Percentiles rank a stretch among this genome's conserved stretches.
phyloP scores from a whole-genome alignment of 768 basidiomycete species.

The Trametes meyenii region DNA sequence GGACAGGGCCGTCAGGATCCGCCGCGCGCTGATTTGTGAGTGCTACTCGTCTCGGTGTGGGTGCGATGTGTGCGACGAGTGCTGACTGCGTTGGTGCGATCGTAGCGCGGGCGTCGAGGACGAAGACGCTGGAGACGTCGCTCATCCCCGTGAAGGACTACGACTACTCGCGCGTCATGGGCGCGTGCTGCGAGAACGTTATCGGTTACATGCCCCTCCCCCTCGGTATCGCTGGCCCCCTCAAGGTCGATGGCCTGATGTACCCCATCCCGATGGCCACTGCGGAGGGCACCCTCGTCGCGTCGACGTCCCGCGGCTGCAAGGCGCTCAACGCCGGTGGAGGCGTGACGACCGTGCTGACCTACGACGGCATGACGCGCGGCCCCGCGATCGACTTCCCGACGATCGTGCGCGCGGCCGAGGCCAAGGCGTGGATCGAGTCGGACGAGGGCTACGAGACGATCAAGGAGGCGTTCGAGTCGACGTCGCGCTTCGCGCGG shows the following conservation, averaged over 20 bases:
- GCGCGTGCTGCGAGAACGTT: conserved; percentile 99
- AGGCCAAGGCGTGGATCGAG: conserved; percentile 88
- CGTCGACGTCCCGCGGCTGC: conserved; percentile 95
- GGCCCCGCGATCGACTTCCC: conserved; percentile 99
- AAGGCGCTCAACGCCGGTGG: conserved; percentile 97
- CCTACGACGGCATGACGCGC: conserved; percentile 94
- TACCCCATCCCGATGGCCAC: conserved; percentile 99
- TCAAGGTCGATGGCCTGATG: conserved; percentile 82
- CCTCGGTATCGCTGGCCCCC: conserved; percentile 94
- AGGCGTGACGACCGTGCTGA: conserved; percentile 92
- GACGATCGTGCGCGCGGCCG: conserved; percentile 72
- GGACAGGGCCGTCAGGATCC: conserved; percentile 83
- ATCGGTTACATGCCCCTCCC: conserved; percentile 96
- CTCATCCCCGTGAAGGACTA: conserved; percentile 83
- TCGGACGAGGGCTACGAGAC: conserved; percentile 74
- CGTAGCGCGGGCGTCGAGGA: conserved; percentile 80
- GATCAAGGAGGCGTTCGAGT: conserved; percentile 87
- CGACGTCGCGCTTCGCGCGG: conserved; percentile 90
- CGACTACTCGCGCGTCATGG: conserved; percentile 92
- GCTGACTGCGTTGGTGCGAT: conserved; percentile 1
- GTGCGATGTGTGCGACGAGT: not conserved
- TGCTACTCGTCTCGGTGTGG: conserved; percentile 22
- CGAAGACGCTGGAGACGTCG: conserved; percentile 81
- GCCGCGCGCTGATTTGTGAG: conserved; percentile 90
- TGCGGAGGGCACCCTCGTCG: conserved; percentile 98